These are phyloP conservation scores for Wickerhamomyces rabaulensis DNA, from an alignment of 805 yeast genomes.

Conservation along the genomic window DNA sequence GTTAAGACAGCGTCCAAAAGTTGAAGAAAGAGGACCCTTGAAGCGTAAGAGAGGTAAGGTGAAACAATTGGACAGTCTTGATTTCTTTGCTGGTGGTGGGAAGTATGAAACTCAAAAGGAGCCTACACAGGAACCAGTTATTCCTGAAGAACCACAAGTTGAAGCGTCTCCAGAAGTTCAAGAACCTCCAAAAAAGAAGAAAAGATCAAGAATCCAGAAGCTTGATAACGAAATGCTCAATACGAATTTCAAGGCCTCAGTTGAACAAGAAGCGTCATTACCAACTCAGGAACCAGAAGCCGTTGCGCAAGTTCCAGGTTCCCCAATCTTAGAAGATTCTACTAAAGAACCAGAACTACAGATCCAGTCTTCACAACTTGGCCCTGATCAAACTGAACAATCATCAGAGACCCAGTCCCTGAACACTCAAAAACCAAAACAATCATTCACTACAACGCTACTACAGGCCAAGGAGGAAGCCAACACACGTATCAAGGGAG, in stretches of 20 bases:
- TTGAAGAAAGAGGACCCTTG: not conserved
- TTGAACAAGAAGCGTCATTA: not conserved
- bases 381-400: not conserved
- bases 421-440: not conserved
- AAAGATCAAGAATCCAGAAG: constrained; percentile 5
- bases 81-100: constrained; percentile 35
- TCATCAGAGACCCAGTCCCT: not conserved
- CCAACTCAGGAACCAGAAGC: constrained; percentile 1
- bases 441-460: constrained; percentile 15
- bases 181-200: constrained; percentile 8
- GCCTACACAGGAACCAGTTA: not conserved
- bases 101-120: not conserved
- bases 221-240: constrained; percentile 2
- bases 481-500: constrained; percentile 15
- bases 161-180: not conserved
- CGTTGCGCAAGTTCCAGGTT: not conserved
- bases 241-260: not conserved
- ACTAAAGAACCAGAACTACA: not conserved
- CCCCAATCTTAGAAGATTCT: not conserved
- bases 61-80: constrained; percentile 30
- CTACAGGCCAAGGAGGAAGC: constrained; percentile 17
- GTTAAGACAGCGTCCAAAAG: constrained; percentile 9
- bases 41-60: constrained; percentile 19
- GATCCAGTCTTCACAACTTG: not conserved
- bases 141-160: not conserved